Conservation (phyloP, 371 early-diverging fungal genomes). For the Mycotypha africana region DNA sequence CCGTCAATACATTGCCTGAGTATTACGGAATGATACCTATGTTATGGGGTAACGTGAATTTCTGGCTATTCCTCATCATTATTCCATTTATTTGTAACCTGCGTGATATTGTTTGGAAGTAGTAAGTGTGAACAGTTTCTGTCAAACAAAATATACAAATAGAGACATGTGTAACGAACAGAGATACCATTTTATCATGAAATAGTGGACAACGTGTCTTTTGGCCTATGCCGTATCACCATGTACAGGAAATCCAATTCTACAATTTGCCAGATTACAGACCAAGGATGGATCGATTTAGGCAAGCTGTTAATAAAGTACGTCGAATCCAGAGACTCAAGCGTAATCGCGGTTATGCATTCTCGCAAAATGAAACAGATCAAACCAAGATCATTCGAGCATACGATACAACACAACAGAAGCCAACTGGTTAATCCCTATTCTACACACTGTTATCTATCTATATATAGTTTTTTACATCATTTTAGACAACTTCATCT, state of each 20-base stretch:
- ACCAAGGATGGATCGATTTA: slow-evolving; percentile 91
- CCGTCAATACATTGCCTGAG: slow-evolving; percentile 56
- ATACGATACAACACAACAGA: slow-evolving; percentile 89
- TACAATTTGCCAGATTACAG: slow-evolving; percentile 92
- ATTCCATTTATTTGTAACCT: slow-evolving; percentile 78
- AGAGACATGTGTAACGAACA: not conserved
- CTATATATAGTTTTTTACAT: no score
- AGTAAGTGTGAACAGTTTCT: slow-evolving; percentile 53
- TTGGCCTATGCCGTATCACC: slow-evolving; percentile 75
- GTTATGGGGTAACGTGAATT: slow-evolving; percentile 69
- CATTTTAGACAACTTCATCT: no score
- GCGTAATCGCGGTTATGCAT: slow-evolving; percentile 89
- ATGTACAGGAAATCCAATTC: slow-evolving; percentile 94
- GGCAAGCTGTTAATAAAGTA: slow-evolving; percentile 92
- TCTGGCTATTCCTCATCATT: slow-evolving; percentile 83
- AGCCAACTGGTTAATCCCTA: slow-evolving; percentile 62
- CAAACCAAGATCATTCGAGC: slow-evolving; percentile 89
- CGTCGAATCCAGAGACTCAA: slow-evolving; percentile 85
- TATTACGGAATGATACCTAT: slow-evolving; percentile 73
- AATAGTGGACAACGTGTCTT: slow-evolving; percentile 67
- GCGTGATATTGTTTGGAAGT: slow-evolving; percentile 92
- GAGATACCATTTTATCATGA: not conserved
- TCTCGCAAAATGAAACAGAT: slow-evolving; percentile 91
- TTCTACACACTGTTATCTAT: not conserved
- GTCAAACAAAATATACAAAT: no score